Evolutionary conservation across 345 rosid genomes (phyloP).

Genomic region (Citrus cavaleriei): DNA sequence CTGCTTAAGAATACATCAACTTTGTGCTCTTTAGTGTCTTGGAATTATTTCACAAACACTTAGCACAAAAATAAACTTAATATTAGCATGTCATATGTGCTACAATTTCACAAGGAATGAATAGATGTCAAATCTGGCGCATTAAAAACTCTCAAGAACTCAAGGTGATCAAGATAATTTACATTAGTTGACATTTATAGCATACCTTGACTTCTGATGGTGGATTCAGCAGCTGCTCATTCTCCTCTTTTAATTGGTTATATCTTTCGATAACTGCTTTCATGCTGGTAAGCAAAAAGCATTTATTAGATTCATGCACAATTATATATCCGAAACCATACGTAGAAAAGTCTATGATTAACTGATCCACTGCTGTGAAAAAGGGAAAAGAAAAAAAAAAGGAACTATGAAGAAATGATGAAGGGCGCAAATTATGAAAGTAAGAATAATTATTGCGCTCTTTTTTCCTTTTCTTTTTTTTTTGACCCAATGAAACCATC

Average conservation of each 20-base stretch:
- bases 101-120: background rate
- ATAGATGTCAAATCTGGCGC: background rate
- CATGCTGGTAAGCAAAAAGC: conserved; percentile 46
- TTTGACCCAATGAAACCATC: no score
- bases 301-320: conserved; percentile 5
- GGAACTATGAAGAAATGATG: no score
- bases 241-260: conserved; percentile 55
- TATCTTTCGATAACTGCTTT: conserved; percentile 60
- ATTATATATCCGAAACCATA: background rate
- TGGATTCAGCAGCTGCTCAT: conserved; percentile 48
- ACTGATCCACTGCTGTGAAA: background rate
- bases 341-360: background rate
- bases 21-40: no score
- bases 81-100: background rate
- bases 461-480: no score
- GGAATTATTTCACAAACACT: no score
- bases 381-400: no score
- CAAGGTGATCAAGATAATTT: background rate
- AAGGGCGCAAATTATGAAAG: no score
- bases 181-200: no score
- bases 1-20: no score
- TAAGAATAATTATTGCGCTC: no score
- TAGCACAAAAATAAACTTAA: no score
- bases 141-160: background rate
- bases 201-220: conserved; percentile 68